Conservation (phyloP, 1,284 basidiomycete species). For the Uromyces viciae-fabae region DNA sequence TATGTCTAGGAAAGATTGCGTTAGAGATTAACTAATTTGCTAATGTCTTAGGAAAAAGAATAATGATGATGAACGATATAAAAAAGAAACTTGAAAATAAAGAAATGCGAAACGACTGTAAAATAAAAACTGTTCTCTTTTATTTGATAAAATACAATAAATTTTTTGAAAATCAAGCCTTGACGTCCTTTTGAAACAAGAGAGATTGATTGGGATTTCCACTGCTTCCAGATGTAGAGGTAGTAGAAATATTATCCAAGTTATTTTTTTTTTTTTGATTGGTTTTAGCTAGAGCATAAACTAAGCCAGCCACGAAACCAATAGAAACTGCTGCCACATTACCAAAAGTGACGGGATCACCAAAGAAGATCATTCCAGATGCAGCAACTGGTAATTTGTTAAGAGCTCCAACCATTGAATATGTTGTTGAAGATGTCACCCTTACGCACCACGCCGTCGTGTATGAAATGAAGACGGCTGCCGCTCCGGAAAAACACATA, state of each 20-base stretch:
- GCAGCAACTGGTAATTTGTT: conserved; percentile 98
- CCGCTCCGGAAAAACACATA: conserved; percentile 91
- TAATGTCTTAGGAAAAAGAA: too few relatives aligned
- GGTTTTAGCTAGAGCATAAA: conserved; percentile 48
- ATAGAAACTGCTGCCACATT: conserved; percentile 80
- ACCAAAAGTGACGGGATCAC: conserved; percentile 78
- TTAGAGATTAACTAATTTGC: too few relatives aligned
- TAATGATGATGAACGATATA: too few relatives aligned
- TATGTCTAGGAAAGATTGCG: too few relatives aligned
- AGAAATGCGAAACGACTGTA: too few relatives aligned
- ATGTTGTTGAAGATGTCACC: conserved; percentile 93
- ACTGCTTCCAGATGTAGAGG: not conserved
- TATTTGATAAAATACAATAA: not conserved
- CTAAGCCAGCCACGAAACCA: conserved; percentile 80
- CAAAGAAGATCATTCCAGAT: conserved; percentile 92
- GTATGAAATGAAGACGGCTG: conserved; percentile 95
- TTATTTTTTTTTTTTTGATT: conserved; percentile 45
- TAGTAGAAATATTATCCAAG: not conserved
- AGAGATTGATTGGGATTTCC: conserved; percentile 6
- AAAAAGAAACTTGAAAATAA: too few relatives aligned
- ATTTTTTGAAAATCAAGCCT: conserved; percentile 11
- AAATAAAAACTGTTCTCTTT: too few relatives aligned
- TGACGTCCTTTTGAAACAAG: conserved; percentile 39
- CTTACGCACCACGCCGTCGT: conserved; percentile 99
- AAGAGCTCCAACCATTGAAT: conserved; percentile 97